Conservation (phyloP, 306 rosid species). For the Sechiopsis laciniata region DNA sequence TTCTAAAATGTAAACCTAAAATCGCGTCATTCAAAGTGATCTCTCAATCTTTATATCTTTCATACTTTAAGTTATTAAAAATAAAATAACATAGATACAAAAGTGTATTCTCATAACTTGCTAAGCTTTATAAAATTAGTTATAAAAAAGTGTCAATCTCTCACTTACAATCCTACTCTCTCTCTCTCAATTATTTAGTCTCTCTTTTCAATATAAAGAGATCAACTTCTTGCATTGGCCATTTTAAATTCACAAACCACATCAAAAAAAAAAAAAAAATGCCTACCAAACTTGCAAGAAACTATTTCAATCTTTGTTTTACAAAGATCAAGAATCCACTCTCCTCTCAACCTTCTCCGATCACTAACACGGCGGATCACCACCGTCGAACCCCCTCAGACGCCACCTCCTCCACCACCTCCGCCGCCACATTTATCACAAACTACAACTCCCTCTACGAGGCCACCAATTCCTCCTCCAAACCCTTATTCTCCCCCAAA, state of each 20-base stretch:
- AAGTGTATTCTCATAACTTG: no score
- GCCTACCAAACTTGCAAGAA: slow-evolving; percentile 43
- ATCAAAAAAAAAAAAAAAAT: slow-evolving; percentile 14
- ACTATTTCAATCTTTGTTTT: slow-evolving; percentile 56
- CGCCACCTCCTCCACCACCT: slow-evolving; percentile 18
- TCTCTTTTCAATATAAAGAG: not conserved
- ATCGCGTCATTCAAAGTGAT: no score
- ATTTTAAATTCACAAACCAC: slow-evolving; percentile 4
- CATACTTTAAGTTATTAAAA: no score
- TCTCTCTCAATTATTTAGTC: not conserved
- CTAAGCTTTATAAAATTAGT: no score
- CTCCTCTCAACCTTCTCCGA: slow-evolving; percentile 19
- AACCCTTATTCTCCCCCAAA: slow-evolving; percentile 29
- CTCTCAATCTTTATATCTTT: no score
- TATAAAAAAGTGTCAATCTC: no score
- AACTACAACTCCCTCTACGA: slow-evolving; percentile 90
- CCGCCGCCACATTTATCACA: slow-evolving; percentile 37
- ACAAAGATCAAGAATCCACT: slow-evolving; percentile 41
- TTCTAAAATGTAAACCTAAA: no score
- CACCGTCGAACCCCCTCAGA: slow-evolving; percentile 26
- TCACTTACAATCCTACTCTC: not conserved
- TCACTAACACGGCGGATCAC: slow-evolving; percentile 21
- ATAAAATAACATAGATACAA: no score
- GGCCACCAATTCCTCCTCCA: slow-evolving; percentile 28
- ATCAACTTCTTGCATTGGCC: not conserved